Evolutionary conservation across 768 basidiomycete species (phyloP).

Genomic region (Lanmaoa pseudosensibilis): DNA sequence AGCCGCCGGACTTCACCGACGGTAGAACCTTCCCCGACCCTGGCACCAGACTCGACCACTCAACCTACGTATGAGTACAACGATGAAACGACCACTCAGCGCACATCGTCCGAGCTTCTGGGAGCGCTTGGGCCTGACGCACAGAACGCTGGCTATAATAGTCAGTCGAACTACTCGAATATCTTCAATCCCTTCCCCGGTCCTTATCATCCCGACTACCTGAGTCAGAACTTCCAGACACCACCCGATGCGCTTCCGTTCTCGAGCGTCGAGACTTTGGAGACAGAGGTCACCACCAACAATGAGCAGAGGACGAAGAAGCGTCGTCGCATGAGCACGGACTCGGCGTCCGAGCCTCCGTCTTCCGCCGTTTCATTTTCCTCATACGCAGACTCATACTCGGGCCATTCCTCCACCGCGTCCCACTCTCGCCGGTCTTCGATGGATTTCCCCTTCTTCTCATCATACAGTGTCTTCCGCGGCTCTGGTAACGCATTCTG

Average conservation of each 20-base stretch:
- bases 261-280: conserved; percentile 46
- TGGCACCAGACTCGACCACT: conserved; percentile 71
- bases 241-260: conserved; percentile 55
- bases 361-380: conserved; percentile 65
- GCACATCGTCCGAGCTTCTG: conserved; percentile 52
- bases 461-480: conserved; percentile 52
- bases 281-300: conserved; percentile 36
- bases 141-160: conserved; percentile 27
- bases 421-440: conserved; percentile 62
- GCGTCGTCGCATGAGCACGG: conserved; percentile 70
- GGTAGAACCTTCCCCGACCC: conserved; percentile 58
- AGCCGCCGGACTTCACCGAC: conserved; percentile 73
- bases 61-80: conserved; percentile 51
- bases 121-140: conserved; percentile 41
- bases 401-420: conserved; percentile 54
- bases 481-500: conserved; percentile 62
- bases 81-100: conserved; percentile 43
- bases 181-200: conserved; percentile 59
- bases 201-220: conserved; percentile 73
- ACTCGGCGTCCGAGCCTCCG: conserved; percentile 49
- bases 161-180: conserved; percentile 31
- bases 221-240: conserved; percentile 51
- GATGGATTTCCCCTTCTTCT: conserved; percentile 65
- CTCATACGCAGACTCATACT: conserved; percentile 62
- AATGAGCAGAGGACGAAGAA: conserved; percentile 50